Percentiles rank a stretch among this genome's conserved stretches.
Conservation (phyloP, 2,329 filamentous ascomycete species). For the Curvularia sp. region DNA sequence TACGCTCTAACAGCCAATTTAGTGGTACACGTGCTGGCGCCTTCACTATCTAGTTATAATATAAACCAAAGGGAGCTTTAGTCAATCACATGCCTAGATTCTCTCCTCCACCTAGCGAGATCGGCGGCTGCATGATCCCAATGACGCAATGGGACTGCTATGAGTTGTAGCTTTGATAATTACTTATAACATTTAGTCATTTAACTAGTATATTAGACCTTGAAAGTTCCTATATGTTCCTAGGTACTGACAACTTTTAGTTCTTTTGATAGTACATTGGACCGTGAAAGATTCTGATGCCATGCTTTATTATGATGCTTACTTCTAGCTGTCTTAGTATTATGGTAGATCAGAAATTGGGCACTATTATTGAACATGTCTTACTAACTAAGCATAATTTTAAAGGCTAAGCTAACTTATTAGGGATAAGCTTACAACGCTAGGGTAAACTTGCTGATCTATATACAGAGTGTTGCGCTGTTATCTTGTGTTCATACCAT, state of each 20-base stretch:
- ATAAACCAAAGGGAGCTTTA: too few relatives aligned
- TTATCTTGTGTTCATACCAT: conserved; percentile 3
- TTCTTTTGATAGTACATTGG: too few relatives aligned
- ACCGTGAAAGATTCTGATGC: conserved; percentile 5
- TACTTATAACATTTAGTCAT: too few relatives aligned
- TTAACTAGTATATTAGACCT: too few relatives aligned
- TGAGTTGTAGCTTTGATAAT: too few relatives aligned
- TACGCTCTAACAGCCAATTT: too few relatives aligned
- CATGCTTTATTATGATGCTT: conserved; percentile 9
- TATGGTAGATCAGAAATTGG: conserved; percentile 1
- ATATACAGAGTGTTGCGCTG: neutral
- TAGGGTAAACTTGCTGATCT: conserved; percentile 4
- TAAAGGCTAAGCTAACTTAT: conserved; percentile 5
- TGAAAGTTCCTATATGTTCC: neutral
- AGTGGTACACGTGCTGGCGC: too few relatives aligned
- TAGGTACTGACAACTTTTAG: neutral
- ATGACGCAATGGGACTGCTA: too few relatives aligned
- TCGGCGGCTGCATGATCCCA: too few relatives aligned
- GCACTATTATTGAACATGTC: neutral
- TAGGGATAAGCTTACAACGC: conserved; percentile 1
- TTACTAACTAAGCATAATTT: conserved; percentile 6
- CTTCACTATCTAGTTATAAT: too few relatives aligned
- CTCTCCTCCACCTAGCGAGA: too few relatives aligned
- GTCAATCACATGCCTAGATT: too few relatives aligned
- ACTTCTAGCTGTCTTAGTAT: conserved; percentile 4